Percentiles rank a stretch among this genome's conserved stretches.
These are phyloP conservation scores for Cercospora sesami DNA, from an alignment of 2,329 filamentous ascomycete genomes.

Conservation along the genomic window DNA sequence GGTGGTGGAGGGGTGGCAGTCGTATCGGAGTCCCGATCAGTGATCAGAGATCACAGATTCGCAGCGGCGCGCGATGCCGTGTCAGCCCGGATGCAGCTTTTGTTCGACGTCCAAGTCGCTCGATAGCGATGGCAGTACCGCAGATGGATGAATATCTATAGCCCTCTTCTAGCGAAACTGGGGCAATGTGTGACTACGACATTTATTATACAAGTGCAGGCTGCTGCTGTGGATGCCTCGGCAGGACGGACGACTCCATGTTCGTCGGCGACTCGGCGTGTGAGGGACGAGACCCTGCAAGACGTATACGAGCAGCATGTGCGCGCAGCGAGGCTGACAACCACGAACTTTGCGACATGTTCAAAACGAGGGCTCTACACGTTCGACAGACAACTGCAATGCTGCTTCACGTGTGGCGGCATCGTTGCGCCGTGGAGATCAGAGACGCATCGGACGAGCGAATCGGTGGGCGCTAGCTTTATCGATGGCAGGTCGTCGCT, in stretches of 20 bases:
- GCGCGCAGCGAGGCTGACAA: background rate
- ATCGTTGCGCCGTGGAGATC: background rate
- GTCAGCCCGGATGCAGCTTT: background rate
- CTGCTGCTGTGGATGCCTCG: background rate
- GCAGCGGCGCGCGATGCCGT: background rate
- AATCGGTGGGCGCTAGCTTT: background rate
- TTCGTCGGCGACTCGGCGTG: constrained; percentile 1
- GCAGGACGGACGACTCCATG: background rate
- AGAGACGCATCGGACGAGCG: background rate
- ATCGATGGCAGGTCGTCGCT: background rate
- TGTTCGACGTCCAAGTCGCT: background rate
- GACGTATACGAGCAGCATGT: background rate
- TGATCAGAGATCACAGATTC: background rate
- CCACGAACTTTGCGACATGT: background rate
- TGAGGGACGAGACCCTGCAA: background rate
- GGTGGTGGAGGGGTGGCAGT: background rate
- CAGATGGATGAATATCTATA: background rate
- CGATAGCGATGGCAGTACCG: background rate
- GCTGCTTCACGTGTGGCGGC: background rate
- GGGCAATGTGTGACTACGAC: background rate
- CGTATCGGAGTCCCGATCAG: background rate
- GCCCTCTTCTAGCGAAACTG: background rate
- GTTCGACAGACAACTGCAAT: background rate
- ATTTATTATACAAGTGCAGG: background rate
- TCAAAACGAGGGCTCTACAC: background rate